These are phyloP conservation scores for Hanseniaspora pseudoguilliermondii DNA, from an alignment of 805 yeast species.

Conservation along the genomic window DNA sequence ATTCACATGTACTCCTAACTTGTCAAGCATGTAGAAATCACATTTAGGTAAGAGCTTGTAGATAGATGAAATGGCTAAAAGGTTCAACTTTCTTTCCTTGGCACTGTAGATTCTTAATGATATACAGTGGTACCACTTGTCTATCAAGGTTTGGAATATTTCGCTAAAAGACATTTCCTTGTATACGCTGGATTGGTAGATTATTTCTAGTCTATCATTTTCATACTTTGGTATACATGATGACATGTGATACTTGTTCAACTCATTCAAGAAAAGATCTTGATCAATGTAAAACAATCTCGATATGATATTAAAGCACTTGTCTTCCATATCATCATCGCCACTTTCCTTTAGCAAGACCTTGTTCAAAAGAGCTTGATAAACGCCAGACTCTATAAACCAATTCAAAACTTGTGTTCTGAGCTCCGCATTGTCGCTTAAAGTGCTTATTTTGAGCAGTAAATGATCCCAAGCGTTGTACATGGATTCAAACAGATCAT, in stretches of 20 bases:
- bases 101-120: constrained; percentile 56
- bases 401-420: constrained; percentile 18
- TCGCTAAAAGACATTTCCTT: constrained; percentile 22
- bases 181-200: constrained; percentile 19
- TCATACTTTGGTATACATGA: constrained; percentile 1
- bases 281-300: constrained; percentile 29
- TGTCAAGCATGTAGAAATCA: neutral
- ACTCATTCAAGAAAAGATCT: constrained; percentile 16
- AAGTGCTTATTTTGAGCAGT: constrained; percentile 14
- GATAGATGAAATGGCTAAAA: constrained; percentile 48
- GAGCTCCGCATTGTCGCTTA: constrained; percentile 8
- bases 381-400: constrained; percentile 22
- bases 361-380: constrained; percentile 21
- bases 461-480: constrained; percentile 30
- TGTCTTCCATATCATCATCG: constrained; percentile 26
- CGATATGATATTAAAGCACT: constrained; percentile 28
- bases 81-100: constrained; percentile 53
- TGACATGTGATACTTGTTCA: neutral
- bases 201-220: constrained; percentile 14
- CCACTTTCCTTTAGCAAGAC: constrained; percentile 24
- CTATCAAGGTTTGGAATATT: constrained; percentile 23
- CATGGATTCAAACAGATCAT: constrained; percentile 46
- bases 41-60: constrained; percentile 25
- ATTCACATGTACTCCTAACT: constrained; percentile 7
- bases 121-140: constrained; percentile 33